phyloP scores from a whole-genome alignment of 2,329 filamentous ascomycete species.

The Trichophyton simii region DNA sequence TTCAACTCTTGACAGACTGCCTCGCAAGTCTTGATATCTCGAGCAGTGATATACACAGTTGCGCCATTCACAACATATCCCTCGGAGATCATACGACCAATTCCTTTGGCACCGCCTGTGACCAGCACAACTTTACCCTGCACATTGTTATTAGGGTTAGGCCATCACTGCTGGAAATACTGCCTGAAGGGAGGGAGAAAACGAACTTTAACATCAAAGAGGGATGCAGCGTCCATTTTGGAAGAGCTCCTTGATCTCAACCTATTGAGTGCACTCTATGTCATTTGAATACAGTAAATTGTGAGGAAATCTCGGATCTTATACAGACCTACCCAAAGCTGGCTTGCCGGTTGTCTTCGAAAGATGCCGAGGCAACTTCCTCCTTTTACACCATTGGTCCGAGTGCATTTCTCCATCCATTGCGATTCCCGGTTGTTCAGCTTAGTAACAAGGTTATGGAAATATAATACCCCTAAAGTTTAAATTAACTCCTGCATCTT shows the following conservation, averaged over 20 bases:
- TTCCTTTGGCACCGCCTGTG: constrained; percentile 40
- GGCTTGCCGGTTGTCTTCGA: not conserved
- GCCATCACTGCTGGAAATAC: constrained; percentile 39
- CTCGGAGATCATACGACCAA: constrained; percentile 45
- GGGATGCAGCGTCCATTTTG: constrained; percentile 41
- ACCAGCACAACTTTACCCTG: constrained; percentile 38
- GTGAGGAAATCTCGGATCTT: too few species aligned
- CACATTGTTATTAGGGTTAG: constrained; percentile 39
- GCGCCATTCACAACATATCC: constrained; percentile 42
- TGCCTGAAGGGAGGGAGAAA: not conserved
- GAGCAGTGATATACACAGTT: constrained; percentile 42
- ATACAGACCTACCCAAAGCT: not conserved
- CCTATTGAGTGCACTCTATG: too few species aligned
- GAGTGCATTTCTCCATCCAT: not conserved
- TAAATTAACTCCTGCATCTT: too few species aligned
- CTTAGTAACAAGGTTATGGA: not conserved
- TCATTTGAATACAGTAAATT: not conserved
- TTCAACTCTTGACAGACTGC: constrained; percentile 37
- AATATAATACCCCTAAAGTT: not conserved
- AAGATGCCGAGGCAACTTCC: not conserved
- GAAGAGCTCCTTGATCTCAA: not conserved
- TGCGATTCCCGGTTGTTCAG: too few species aligned
- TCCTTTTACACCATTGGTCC: not conserved
- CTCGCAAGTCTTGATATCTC: constrained; percentile 40
- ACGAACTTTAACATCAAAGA: constrained; percentile 49